Conservation (phyloP, 78 protist genomes). For the Dictyostelium purpureum region DNA sequence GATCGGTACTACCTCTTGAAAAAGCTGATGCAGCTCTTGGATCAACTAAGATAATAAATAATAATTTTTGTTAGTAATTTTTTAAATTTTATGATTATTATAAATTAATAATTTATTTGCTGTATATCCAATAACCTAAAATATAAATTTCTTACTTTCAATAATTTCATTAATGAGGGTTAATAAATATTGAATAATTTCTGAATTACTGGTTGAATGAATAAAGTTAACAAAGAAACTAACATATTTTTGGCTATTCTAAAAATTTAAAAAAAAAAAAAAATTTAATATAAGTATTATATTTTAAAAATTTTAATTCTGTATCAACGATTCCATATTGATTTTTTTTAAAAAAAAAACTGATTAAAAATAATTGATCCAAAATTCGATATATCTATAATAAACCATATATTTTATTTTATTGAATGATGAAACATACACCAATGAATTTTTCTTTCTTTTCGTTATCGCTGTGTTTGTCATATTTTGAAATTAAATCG, state of each 20-base stretch:
- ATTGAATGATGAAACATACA: constrained; percentile 27
- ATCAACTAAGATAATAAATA: constrained; percentile 13
- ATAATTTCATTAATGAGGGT: constrained; percentile 66
- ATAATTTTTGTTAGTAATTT: not conserved
- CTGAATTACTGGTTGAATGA: constrained; percentile 31
- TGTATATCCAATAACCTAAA: not conserved
- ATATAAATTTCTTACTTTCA: constrained; percentile 18
- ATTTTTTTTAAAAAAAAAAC: not conserved
- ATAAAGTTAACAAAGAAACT: constrained; percentile 68
- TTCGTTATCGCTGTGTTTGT: constrained; percentile 63
- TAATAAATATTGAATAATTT: constrained; percentile 76
- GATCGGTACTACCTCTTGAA: constrained; percentile 8
- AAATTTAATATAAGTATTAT: not conserved
- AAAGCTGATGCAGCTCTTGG: constrained; percentile 59
- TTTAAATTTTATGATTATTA: not conserved
- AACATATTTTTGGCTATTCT: constrained; percentile 48
- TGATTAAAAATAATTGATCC: not conserved
- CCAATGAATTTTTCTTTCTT: constrained; percentile 29
- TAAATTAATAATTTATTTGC: too few species aligned
- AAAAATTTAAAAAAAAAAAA: not conserved
- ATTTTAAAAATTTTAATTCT: not conserved
- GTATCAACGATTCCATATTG: not conserved
- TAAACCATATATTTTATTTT: too few species aligned
- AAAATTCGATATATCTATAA: not conserved
- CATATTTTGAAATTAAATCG: constrained; percentile 61